These are phyloP conservation scores for Suhomyces faveliae DNA, from an alignment of 805 yeast genomes.

Conservation along the genomic window DNA sequence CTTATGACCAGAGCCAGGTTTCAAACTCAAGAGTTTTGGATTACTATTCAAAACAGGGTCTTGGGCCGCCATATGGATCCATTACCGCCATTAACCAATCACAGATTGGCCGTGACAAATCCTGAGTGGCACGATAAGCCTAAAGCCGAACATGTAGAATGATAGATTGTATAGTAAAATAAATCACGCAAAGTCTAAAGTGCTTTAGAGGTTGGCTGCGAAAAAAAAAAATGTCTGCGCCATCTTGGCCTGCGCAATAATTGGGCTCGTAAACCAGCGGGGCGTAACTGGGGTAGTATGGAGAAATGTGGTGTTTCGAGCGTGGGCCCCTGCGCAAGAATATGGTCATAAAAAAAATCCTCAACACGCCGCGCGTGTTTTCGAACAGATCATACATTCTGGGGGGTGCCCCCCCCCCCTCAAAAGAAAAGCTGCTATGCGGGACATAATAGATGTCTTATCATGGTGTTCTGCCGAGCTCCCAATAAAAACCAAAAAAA, in stretches of 20 bases:
- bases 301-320: neutral
- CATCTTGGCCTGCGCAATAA: neutral
- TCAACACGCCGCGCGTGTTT: neutral
- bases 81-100: slow-evolving; percentile 55
- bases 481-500: neutral
- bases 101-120: slow-evolving; percentile 58
- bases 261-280: neutral
- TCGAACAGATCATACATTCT: neutral
- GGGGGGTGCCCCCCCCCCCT: too few species aligned
- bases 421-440: too few species aligned
- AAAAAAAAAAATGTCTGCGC: neutral
- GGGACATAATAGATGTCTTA: too few species aligned
- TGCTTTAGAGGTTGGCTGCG: neutral
- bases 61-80: slow-evolving; percentile 45
- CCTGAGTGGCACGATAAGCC: slow-evolving; percentile 64
- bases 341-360: neutral
- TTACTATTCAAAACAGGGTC: slow-evolving; percentile 47
- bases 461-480: neutral
- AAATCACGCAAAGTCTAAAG: neutral
- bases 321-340: neutral
- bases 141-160: slow-evolving; percentile 51
- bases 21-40: slow-evolving; percentile 32
- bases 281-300: neutral
- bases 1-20: slow-evolving; percentile 50
- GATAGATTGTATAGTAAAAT: neutral